These are phyloP conservation scores for Coemansia sp. DNA, from an alignment of 192 early-diverging fungal species.

Conservation along the genomic window DNA sequence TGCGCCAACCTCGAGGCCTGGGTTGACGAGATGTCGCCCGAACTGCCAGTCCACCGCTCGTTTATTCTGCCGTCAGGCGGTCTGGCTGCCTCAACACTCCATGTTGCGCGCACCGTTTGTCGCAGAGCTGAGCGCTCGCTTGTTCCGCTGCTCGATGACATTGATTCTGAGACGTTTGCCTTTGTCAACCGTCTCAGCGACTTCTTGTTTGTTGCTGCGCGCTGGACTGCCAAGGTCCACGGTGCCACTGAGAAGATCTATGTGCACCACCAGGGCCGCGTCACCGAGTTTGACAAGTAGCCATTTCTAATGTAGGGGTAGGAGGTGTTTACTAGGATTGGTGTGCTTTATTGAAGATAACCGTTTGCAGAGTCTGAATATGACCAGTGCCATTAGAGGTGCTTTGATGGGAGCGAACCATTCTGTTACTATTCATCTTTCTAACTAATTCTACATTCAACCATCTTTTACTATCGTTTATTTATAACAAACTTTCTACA, in stretches of 20 bases:
- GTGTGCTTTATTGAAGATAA: too few relatives aligned
- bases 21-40: slow-evolving; percentile 77
- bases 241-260: slow-evolving; percentile 78
- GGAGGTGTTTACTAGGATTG: too few relatives aligned
- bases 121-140: slow-evolving; percentile 83
- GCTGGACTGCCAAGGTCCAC: slow-evolving; percentile 74
- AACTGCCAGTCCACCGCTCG: slow-evolving; percentile 72
- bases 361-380: too few relatives aligned
- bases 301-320: background rate
- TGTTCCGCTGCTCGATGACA: slow-evolving; percentile 64
- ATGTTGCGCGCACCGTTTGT: slow-evolving; percentile 82
- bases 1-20: slow-evolving; percentile 70
- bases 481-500: too few relatives aligned
- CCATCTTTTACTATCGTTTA: too few relatives aligned
- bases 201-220: slow-evolving; percentile 86
- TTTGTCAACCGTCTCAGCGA: slow-evolving; percentile 71
- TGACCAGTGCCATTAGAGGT: too few relatives aligned
- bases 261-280: slow-evolving; percentile 36
- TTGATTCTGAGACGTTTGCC: slow-evolving; percentile 29
- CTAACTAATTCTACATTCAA: too few relatives aligned
- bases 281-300: slow-evolving; percentile 2
- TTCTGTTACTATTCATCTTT: too few relatives aligned
- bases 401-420: too few relatives aligned
- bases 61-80: slow-evolving; percentile 95
- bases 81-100: slow-evolving; percentile 73